Evolutionary conservation across 1,284 basidiomycete species (phyloP).

Genomic region (Blastosporella zonata): DNA sequence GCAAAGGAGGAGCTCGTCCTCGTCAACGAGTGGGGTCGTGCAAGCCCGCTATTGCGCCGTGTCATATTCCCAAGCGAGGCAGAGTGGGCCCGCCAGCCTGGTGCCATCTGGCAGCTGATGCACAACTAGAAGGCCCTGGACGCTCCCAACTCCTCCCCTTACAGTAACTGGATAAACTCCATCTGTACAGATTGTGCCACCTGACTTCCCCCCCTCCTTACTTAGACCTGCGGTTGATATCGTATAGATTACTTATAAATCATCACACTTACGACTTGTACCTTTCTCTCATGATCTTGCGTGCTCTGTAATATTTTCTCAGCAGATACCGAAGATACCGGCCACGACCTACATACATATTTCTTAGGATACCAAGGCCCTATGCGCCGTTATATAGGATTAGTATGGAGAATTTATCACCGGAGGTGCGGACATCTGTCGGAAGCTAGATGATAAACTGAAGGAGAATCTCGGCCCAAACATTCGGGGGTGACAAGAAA

Average conservation of each 20-base stretch:
- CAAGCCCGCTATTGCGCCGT: conserved; percentile 49
- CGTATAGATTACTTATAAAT: background rate
- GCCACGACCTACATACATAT: too few species aligned
- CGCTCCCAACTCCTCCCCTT: conserved; percentile 1
- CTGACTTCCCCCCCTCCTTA: background rate
- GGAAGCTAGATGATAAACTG: too few species aligned
- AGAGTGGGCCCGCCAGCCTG: conserved; percentile 36
- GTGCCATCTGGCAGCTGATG: conserved; percentile 26
- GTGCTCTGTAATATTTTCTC: background rate
- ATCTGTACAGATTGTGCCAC: background rate
- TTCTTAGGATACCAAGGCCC: too few species aligned
- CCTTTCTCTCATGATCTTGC: background rate
- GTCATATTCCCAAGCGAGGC: conserved; percentile 56
- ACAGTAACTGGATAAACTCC: background rate
- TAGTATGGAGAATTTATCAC: too few species aligned
- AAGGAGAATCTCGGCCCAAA: too few species aligned
- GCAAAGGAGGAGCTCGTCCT: conserved; percentile 49
- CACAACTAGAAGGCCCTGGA: background rate
- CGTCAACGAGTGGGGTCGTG: conserved; percentile 51
- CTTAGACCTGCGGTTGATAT: background rate
- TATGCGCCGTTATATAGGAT: too few species aligned
- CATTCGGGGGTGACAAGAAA: too few species aligned
- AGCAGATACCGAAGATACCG: too few species aligned
- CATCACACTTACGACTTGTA: background rate
- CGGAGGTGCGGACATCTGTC: too few species aligned